Evolutionary conservation across 139 green algal genomes (phyloP).

Genomic region (Tetradesmus lagerheimii): DNA sequence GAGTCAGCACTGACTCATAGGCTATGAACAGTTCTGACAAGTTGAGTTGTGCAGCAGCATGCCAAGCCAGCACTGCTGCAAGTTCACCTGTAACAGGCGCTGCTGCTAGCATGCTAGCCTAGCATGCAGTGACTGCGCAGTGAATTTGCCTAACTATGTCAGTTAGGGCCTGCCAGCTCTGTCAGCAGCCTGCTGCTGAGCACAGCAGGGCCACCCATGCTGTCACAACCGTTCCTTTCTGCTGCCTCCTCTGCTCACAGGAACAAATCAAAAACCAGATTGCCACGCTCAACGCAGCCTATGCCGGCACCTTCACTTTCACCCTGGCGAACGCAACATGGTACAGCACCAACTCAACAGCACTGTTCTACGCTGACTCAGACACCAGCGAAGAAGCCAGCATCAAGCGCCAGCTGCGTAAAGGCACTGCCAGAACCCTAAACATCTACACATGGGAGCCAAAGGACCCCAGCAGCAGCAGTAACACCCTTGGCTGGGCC

Average conservation of each 20-base stretch:
- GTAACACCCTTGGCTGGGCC: background rate
- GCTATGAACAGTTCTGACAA: too few species aligned
- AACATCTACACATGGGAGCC: slow-evolving; percentile 26
- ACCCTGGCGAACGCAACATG: background rate
- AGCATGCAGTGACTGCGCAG: too few species aligned
- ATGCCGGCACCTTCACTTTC: background rate
- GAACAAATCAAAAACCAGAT: background rate
- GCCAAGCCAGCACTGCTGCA: too few species aligned
- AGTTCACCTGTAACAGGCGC: too few species aligned
- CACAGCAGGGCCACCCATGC: too few species aligned
- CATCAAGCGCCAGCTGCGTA: slow-evolving; percentile 18
- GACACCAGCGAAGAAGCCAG: background rate
- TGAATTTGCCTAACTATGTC: too few species aligned
- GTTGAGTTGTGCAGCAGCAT: too few species aligned
- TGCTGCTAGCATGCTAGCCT: too few species aligned
- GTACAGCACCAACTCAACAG: background rate
- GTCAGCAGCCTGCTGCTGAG: too few species aligned
- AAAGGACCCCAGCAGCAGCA: background rate
- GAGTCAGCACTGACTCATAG: too few species aligned
- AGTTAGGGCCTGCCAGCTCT: too few species aligned
- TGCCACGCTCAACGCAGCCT: background rate
- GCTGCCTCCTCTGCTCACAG: background rate
- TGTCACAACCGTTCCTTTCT: background rate
- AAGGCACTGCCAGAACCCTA: background rate
- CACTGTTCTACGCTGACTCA: background rate